Conservation (phyloP, 1,139 yeast genomes). For the Nematodospora anomalae region DNA sequence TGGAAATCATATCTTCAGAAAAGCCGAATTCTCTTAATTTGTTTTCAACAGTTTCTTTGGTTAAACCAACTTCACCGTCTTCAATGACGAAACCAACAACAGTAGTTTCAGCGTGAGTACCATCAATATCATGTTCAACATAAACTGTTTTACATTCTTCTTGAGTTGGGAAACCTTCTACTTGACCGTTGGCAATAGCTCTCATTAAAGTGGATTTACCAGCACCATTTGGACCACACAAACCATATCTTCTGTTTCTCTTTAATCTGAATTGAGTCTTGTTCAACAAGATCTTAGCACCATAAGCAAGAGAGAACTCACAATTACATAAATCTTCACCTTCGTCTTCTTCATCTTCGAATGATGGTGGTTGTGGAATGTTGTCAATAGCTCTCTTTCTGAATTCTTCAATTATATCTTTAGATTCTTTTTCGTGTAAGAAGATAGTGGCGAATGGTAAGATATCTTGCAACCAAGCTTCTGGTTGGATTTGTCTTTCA, state of each 20-base stretch:
- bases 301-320: slow-evolving; percentile 99
- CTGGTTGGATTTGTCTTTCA: slow-evolving; percentile 93
- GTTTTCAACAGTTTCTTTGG: slow-evolving; percentile 64
- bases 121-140: slow-evolving; percentile 99
- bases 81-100: slow-evolving; percentile 85
- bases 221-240: slow-evolving; percentile 99
- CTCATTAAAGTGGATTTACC: slow-evolving; percentile 99
- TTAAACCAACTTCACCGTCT: slow-evolving; percentile 78
- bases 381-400: slow-evolving; percentile 96
- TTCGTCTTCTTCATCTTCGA: slow-evolving; percentile 99
- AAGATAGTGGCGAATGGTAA: slow-evolving; percentile 95
- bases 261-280: slow-evolving; percentile 98
- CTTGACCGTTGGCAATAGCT: slow-evolving; percentile 99
- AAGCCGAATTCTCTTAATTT: slow-evolving; percentile 88
- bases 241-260: slow-evolving; percentile 99
- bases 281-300: slow-evolving; percentile 99
- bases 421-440: slow-evolving; percentile 91
- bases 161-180: slow-evolving; percentile 99
- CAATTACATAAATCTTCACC: slow-evolving; percentile 99
- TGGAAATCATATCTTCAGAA: slow-evolving; percentile 84
- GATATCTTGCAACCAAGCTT: slow-evolving; percentile 83
- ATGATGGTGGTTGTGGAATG: slow-evolving; percentile 93
- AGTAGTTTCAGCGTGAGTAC: slow-evolving; percentile 93
- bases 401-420: slow-evolving; percentile 88
- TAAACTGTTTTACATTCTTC: slow-evolving; percentile 98